A percentile compares a stretch with the other conserved stretches of the same genome.
phyloP scores from a whole-genome alignment of 768 basidiomycete species.

The Mycena vulgaris region DNA sequence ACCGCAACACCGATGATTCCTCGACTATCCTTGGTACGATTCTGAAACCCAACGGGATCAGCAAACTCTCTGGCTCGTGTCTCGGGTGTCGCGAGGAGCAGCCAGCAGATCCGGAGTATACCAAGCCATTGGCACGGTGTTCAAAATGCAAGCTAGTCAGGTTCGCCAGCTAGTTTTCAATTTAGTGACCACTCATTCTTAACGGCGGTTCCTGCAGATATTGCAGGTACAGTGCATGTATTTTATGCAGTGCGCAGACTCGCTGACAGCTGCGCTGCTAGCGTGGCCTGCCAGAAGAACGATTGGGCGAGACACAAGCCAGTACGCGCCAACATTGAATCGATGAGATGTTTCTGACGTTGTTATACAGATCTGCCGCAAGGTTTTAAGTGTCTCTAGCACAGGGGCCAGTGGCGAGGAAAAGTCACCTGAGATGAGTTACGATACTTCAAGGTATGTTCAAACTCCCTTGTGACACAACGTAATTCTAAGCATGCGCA shows the following conservation, averaged over 20 bases:
- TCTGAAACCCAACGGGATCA: neutral
- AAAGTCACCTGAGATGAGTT: too few relatives aligned
- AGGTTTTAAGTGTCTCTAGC: too few relatives aligned
- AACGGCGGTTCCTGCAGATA: neutral
- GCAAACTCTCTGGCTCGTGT: neutral
- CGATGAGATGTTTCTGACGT: too few relatives aligned
- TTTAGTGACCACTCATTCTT: neutral
- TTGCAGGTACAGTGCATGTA: neutral
- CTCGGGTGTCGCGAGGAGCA: neutral
- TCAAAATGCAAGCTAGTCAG: neutral
- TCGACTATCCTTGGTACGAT: neutral
- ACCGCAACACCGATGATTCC: neutral
- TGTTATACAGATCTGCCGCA: too few relatives aligned
- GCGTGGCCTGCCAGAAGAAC: neutral
- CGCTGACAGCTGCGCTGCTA: neutral
- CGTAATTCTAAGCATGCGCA: too few relatives aligned
- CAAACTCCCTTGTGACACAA: too few relatives aligned
- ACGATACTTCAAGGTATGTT: too few relatives aligned
- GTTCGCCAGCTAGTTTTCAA: neutral
- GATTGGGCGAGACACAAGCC: neutral
- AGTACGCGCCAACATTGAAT: too few relatives aligned
- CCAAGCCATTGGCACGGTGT: neutral
- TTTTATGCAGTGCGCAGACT: neutral
- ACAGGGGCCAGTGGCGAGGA: too few relatives aligned
- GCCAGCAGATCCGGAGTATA: neutral